A percentile compares a stretch with the other conserved stretches of the same genome.
phyloP scores from a whole-genome alignment of 2,329 filamentous ascomycete species.

The Epichloe coenophiala region DNA sequence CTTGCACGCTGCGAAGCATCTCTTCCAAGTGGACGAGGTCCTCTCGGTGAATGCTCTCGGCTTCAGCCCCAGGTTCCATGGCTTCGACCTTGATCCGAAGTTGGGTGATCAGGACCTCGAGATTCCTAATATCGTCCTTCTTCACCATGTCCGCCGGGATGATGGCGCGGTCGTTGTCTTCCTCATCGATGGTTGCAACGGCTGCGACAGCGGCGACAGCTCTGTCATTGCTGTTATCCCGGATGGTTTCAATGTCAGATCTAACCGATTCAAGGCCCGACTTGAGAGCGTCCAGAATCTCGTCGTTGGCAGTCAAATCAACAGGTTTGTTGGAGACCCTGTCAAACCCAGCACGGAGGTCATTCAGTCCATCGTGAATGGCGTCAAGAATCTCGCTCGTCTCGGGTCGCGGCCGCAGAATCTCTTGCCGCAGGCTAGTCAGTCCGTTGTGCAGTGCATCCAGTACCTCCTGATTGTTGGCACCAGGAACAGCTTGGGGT shows the following conservation, averaged over 20 bases:
- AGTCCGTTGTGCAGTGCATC: conserved; percentile 59
- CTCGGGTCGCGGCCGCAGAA: conserved; percentile 53
- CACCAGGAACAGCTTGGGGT: conserved; percentile 22
- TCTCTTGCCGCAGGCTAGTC: conserved; percentile 60
- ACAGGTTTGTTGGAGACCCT: conserved; percentile 62
- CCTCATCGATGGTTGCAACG: conserved; percentile 25
- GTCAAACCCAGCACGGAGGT: conserved; percentile 66
- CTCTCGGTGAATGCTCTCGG: conserved; percentile 29
- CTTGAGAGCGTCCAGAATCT: conserved; percentile 79
- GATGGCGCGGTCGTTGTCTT: conserved; percentile 13
- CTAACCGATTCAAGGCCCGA: conserved; percentile 65
- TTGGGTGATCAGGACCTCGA: conserved; percentile 72
- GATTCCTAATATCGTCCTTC: conserved; percentile 66
- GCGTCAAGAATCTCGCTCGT: conserved; percentile 83
- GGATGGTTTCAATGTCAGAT: conserved; percentile 64
- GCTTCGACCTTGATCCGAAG: conserved; percentile 70
- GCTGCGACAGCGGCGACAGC: conserved; percentile 45
- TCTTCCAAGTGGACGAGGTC: conserved; percentile 44
- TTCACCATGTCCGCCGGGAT: conserved; percentile 39
- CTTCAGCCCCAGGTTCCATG: conserved; percentile 21
- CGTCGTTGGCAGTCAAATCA: conserved; percentile 74
- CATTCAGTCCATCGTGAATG: conserved; percentile 74
- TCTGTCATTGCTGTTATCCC: conserved; percentile 38
- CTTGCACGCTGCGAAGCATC: conserved; percentile 34
- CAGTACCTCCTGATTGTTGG: conserved; percentile 51